These are phyloP conservation scores for Talaromyces sp. DNA, from an alignment of 2,329 filamentous ascomycete genomes.

Conservation along the genomic window DNA sequence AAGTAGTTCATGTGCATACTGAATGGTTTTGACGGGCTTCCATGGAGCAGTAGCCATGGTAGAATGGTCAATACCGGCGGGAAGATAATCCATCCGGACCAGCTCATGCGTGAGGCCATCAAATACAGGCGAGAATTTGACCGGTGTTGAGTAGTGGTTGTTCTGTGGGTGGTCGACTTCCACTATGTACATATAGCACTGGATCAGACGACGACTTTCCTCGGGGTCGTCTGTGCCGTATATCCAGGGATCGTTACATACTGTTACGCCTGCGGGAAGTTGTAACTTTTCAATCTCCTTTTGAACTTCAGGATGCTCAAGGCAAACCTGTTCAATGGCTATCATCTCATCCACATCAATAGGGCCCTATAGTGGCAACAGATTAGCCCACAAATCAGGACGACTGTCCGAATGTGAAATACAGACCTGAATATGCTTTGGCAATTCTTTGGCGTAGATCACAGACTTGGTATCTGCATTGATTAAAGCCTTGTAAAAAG, in stretches of 20 bases:
- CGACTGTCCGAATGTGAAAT: background rate
- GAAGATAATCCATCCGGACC: slow-evolving; percentile 65
- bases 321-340: slow-evolving; percentile 55
- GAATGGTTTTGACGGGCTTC: slow-evolving; percentile 51
- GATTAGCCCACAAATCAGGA: slow-evolving; percentile 24
- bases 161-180: slow-evolving; percentile 34
- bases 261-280: slow-evolving; percentile 54
- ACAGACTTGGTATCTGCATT: slow-evolving; percentile 39
- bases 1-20: slow-evolving; percentile 55
- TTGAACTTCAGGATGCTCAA: slow-evolving; percentile 55
- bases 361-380: slow-evolving; percentile 46
- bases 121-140: slow-evolving; percentile 45
- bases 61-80: slow-evolving; percentile 62
- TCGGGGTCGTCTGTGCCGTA: slow-evolving; percentile 52
- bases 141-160: slow-evolving; percentile 36
- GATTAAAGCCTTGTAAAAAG: slow-evolving; percentile 40
- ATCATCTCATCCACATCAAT: slow-evolving; percentile 59
- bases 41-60: slow-evolving; percentile 55
- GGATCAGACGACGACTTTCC: slow-evolving; percentile 37
- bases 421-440: slow-evolving; percentile 46
- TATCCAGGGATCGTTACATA: slow-evolving; percentile 66
- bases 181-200: slow-evolving; percentile 42
- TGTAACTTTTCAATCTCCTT: slow-evolving; percentile 59
- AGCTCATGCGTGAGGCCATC: slow-evolving; percentile 61
- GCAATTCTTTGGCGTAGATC: slow-evolving; percentile 41